Conservation (phyloP, 164 flowering plant species). For the Aristolochia fimbriata region DNA sequence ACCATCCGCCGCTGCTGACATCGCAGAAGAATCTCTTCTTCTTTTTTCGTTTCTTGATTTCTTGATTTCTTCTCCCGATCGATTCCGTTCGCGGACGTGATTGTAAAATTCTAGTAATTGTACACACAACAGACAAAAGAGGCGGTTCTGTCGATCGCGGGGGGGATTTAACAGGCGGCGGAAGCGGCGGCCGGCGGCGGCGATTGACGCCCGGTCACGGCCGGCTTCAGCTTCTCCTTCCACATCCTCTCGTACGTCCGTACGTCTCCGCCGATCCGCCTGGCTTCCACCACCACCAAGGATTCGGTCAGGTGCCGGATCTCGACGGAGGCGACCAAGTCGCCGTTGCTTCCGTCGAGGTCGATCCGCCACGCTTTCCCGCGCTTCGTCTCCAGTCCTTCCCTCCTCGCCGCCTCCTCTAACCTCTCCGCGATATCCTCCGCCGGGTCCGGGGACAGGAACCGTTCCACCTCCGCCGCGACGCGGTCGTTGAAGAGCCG, state of each 20-base stretch:
- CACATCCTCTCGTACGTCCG: slow-evolving; percentile 20
- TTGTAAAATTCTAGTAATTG: too few relatives aligned
- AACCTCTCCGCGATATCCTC: slow-evolving; percentile 27
- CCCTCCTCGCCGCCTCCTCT: slow-evolving; percentile 21
- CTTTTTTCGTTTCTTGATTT: too few relatives aligned
- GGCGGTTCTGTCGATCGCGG: too few relatives aligned
- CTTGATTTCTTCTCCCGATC: too few relatives aligned
- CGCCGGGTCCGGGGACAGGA: slow-evolving; percentile 31
- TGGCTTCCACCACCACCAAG: slow-evolving; percentile 5
- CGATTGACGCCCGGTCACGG: too few relatives aligned
- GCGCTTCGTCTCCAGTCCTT: slow-evolving; percentile 14
- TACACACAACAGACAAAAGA: too few relatives aligned
- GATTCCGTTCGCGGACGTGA: too few relatives aligned
- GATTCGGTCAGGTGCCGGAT: not conserved
- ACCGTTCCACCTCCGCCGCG: slow-evolving; percentile 14
- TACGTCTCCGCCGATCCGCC: not conserved
- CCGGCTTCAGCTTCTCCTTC: slow-evolving; percentile 61
- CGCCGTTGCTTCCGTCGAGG: slow-evolving; percentile 31
- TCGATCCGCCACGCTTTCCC: slow-evolving; percentile 14
- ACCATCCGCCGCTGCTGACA: too few relatives aligned
- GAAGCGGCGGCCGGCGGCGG: too few relatives aligned
- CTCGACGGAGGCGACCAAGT: slow-evolving; percentile 6
- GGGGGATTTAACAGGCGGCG: too few relatives aligned
- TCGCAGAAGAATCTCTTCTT: too few relatives aligned
- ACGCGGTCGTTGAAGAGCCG: slow-evolving; percentile 21